phyloP scores from a whole-genome alignment of 2,329 filamentous ascomycete species.

The Aspergillus versicolor region DNA sequence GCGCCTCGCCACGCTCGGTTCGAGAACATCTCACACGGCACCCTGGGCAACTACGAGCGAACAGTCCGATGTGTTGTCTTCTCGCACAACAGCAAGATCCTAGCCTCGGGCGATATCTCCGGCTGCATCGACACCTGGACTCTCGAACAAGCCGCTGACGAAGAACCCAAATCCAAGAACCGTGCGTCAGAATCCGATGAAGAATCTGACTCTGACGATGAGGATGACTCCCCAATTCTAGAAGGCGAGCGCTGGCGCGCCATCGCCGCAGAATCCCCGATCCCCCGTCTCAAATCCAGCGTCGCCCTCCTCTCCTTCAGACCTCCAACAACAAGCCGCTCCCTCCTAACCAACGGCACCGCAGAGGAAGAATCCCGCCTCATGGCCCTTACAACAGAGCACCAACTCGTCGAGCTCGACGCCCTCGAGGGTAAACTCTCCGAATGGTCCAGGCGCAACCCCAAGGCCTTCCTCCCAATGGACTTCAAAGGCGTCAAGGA shows the following conservation, averaged over 20 bases:
- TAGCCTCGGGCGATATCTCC: slow-evolving; percentile 77
- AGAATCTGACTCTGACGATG: slow-evolving; percentile 46
- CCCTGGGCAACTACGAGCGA: slow-evolving; percentile 73
- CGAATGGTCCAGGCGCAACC: slow-evolving; percentile 83
- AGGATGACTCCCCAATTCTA: slow-evolving; percentile 48
- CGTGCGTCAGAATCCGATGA: slow-evolving; percentile 48
- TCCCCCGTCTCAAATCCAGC: slow-evolving; percentile 66
- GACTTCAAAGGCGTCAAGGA: slow-evolving; percentile 75
- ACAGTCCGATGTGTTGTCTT: slow-evolving; percentile 74
- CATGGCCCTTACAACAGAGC: slow-evolving; percentile 62
- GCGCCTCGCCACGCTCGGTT: slow-evolving; percentile 30
- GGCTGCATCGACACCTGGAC: slow-evolving; percentile 89
- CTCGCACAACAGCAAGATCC: slow-evolving; percentile 73
- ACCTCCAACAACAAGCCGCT: slow-evolving; percentile 33
- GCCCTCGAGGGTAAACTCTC: slow-evolving; percentile 73
- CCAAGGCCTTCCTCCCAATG: slow-evolving; percentile 69
- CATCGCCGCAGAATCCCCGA: slow-evolving; percentile 67
- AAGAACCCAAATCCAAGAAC: slow-evolving; percentile 45
- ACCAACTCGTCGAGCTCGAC: slow-evolving; percentile 76
- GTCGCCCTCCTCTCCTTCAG: slow-evolving; percentile 69
- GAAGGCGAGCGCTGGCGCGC: slow-evolving; percentile 71
- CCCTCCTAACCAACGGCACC: slow-evolving; percentile 45
- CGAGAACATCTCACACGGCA: slow-evolving; percentile 59
- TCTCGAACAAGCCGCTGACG: slow-evolving; percentile 53
- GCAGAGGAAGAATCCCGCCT: slow-evolving; percentile 49